Evolutionary conservation across 257 asterid genomes (phyloP).

Genomic region (Fraxinus anomala): DNA sequence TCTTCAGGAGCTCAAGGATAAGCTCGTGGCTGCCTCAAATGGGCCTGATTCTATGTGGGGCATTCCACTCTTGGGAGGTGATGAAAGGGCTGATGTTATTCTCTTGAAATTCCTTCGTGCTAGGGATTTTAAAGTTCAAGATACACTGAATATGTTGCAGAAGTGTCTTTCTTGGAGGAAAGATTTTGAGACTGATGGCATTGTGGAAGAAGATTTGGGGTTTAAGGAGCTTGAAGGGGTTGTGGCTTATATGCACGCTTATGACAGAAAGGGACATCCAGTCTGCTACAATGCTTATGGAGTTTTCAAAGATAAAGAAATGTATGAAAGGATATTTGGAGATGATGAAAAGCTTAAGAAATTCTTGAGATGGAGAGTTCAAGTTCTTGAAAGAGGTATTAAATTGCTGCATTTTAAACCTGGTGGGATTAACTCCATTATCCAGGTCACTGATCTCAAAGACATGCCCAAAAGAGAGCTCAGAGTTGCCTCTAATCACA

Average conservation of each 20-base stretch:
- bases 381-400: conserved; percentile 70
- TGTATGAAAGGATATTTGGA: conserved; percentile 68
- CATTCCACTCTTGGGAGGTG: conserved; percentile 46
- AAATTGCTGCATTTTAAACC: conserved; percentile 67
- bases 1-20: conserved; percentile 61
- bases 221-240: conserved; percentile 78
- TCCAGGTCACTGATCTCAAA: conserved; percentile 70
- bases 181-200: conserved; percentile 61
- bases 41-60: conserved; percentile 72
- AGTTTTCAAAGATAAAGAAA: conserved; percentile 63
- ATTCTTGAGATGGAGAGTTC: conserved; percentile 73
- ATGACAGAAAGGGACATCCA: conserved; percentile 68
- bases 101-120: conserved; percentile 88
- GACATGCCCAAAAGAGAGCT: conserved; percentile 91
- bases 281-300: conserved; percentile 94
- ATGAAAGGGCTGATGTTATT: conserved; percentile 69
- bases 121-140: conserved; percentile 68
- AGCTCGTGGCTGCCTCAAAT: conserved; percentile 34
- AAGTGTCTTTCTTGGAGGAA: conserved; percentile 67
- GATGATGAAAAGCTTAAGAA: conserved; percentile 57
- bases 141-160: conserved; percentile 59
- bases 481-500: conserved; percentile 82
- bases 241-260: conserved; percentile 75
- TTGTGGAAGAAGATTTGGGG: conserved; percentile 76
- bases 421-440: conserved; percentile 75